Conservation (phyloP, 192 early-diverging fungal species). For the Pecoramyces ruminantium region DNA sequence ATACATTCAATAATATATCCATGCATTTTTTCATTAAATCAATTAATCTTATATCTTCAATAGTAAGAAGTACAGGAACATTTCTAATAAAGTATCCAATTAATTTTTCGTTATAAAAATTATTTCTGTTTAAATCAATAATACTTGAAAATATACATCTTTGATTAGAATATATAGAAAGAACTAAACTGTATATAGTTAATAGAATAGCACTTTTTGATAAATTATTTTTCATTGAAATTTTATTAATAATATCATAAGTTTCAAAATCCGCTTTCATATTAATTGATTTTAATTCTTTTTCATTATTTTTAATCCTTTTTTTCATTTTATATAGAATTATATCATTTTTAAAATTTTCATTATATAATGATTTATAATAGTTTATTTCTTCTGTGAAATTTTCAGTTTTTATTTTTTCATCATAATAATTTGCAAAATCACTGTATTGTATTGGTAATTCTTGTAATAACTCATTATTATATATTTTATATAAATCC, state of each 20-base stretch:
- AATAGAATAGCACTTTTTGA: not conserved
- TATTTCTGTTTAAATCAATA: not conserved
- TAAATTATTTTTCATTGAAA: not conserved
- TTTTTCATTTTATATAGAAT: too few relatives aligned
- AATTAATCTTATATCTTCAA: not conserved
- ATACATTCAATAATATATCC: not conserved
- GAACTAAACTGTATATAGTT: not conserved
- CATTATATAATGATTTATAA: not conserved
- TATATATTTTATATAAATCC: not conserved
- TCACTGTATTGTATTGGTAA: not conserved
- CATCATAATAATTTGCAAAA: not conserved
- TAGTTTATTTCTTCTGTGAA: not conserved
- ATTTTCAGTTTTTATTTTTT: not conserved
- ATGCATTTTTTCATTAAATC: not conserved
- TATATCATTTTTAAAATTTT: too few relatives aligned
- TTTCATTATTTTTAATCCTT: not conserved
- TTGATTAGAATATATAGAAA: not conserved
- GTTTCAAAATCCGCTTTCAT: not conserved
- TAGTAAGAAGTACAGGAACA: not conserved
- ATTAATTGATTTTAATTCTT: not conserved
- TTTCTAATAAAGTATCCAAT: not conserved
- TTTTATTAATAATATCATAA: not conserved
- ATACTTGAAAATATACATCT: not conserved
- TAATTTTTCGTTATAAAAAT: not conserved
- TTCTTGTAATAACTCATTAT: not conserved